These are phyloP conservation scores for Pichia kudriavzevii DNA, from an alignment of 1,139 yeast species.

Conservation along the genomic window DNA sequence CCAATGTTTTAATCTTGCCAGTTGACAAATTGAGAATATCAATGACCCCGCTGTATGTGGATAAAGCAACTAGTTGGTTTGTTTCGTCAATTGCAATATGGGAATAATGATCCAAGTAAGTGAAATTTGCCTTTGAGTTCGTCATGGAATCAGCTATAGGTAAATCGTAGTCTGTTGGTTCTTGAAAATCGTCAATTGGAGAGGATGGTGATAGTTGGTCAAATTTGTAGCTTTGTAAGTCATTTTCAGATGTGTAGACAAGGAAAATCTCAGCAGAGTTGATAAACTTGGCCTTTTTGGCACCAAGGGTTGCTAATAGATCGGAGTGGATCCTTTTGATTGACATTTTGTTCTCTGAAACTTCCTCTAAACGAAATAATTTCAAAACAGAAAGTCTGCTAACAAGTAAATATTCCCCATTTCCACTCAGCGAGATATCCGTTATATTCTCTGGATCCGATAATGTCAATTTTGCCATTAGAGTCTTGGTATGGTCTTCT, in stretches of 20 bases:
- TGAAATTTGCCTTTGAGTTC: conserved; percentile 27
- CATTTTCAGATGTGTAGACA: conserved; percentile 60
- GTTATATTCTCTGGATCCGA: conserved; percentile 79
- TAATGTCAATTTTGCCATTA: conserved; percentile 59
- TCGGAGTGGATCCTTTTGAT: conserved; percentile 50
- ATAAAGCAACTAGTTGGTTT: conserved; percentile 41
- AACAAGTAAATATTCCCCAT: conserved; percentile 62
- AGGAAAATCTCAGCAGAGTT: conserved; percentile 38
- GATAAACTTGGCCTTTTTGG: conserved; percentile 43
- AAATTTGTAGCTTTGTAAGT: conserved; percentile 37
- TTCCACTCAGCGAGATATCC: conserved; percentile 57
- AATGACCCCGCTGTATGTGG: conserved; percentile 60
- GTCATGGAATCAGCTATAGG: conserved; percentile 23
- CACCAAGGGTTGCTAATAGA: conserved; percentile 45
- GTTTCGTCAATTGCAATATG: conserved; percentile 42
- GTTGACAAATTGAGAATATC: conserved; percentile 40
- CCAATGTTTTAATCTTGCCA: conserved; percentile 28
- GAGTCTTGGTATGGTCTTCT: conserved; percentile 29
- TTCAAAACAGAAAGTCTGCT: conserved; percentile 65
- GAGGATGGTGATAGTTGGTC: conserved; percentile 31
- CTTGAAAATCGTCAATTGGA: conserved; percentile 27
- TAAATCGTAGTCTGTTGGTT: conserved; percentile 29
- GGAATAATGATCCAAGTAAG: conserved; percentile 35
- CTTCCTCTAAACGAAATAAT: conserved; percentile 48
- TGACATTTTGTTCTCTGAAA: conserved; percentile 34